These are phyloP conservation scores for Paulownia fortunei DNA, from an alignment of 257 asterid species.

Conservation along the genomic window DNA sequence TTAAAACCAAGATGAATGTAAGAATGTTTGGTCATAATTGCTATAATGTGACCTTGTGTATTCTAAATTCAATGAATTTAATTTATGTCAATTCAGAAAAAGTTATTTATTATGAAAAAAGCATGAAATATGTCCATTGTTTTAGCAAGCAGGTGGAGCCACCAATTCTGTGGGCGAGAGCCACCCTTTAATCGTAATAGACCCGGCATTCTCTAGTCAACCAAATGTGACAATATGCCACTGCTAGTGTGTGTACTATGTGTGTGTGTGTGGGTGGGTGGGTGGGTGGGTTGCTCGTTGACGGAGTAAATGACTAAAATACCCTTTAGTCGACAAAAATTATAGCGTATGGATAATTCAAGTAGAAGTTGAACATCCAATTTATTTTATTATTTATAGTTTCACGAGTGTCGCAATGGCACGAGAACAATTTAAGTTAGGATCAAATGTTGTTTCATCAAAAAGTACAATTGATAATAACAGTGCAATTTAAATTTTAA, in stretches of 20 bases:
- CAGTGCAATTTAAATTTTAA: too few species aligned
- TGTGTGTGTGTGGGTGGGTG: too few species aligned
- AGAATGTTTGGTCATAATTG: neutral
- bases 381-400: too few species aligned
- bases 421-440: too few species aligned
- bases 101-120: neutral
- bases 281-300: neutral
- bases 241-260: neutral
- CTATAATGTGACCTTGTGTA: neutral
- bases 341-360: neutral
- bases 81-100: neutral
- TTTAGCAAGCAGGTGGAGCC: slow-evolving; percentile 2
- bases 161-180: neutral
- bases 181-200: slow-evolving; percentile 2
- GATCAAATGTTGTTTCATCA: too few species aligned
- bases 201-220: slow-evolving; percentile 8
- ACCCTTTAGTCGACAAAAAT: neutral
- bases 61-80: slow-evolving; percentile 22
- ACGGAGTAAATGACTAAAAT: slow-evolving; percentile 2
- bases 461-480: too few species aligned
- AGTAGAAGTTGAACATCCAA: too few species aligned
- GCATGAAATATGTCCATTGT: too few species aligned
- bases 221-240: neutral
- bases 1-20: neutral
- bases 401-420: too few species aligned